Base-by-base conservation (phyloP, 2,329 filamentous ascomycete species). In the Lachnellula willkommii region DNA sequence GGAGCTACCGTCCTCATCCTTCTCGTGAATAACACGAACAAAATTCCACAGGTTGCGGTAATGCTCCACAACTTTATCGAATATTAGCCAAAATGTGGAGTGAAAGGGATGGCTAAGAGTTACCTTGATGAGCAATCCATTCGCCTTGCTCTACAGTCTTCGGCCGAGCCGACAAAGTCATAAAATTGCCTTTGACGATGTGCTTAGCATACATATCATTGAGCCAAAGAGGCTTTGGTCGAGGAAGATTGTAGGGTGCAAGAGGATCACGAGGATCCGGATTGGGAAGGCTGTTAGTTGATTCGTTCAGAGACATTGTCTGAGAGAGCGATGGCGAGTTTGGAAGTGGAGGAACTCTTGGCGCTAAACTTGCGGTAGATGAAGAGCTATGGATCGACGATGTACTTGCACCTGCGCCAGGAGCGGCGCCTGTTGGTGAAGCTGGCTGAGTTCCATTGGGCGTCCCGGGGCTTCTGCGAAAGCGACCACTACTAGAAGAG, bases 171-270 rank as follows among this genome's bases (percentile, higher is more conserved):
- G 92, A 95, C 57, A 97, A 75, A 11, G 93, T 96, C 87, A 96
- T 90, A 71, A 97, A 96, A 76, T 96, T 97, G 57, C 93, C 93
- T 77, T 93, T 95, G 68, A 96, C 92, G 63, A 96, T 95, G 68
- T 95, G 85, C 70, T 87, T 89, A 53, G 88, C 86, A 69, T 89
- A 88, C 59, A 83, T 76, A 54, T 87, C 80, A 67, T 89, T 87
- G 67, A 91, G 83, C 84, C 89, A 91, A 59, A 89, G 75, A 15
- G 89, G 89, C 57, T 84, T 76, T 35, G 82, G 81, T 42, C 82
- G 79, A 57, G 86, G 86, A 57, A 89, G 76, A 64, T 86, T 83
- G 68, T 85, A 85, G 12, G 76, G 76, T 63, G 75, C 75, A 62
- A 85, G 77, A 51, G 81, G 70, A 65, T 85, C 81, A 69, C 45